Evolutionary conservation across 2,329 filamentous ascomycete species (phyloP).

Genomic region (Pseudodiploospora longispora): DNA sequence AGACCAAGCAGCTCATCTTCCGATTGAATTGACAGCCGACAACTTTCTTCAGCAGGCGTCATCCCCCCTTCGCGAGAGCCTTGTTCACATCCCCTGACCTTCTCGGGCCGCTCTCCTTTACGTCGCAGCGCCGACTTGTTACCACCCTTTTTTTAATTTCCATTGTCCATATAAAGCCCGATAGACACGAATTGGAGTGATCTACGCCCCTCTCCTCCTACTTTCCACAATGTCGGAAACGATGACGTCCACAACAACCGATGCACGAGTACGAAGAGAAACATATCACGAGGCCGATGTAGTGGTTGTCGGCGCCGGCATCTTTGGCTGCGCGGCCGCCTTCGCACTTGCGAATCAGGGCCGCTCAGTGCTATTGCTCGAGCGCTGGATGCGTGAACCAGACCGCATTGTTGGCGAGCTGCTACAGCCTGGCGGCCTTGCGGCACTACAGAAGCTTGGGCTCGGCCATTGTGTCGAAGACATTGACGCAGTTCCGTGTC

Average conservation of each 20-base stretch:
- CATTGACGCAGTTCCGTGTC: slow-evolving; percentile 77
- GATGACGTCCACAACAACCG: slow-evolving; percentile 11
- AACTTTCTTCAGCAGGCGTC: no score
- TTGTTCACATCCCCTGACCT: no score
- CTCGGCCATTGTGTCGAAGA: slow-evolving; percentile 73
- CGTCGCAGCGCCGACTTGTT: no score
- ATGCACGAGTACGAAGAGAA: slow-evolving; percentile 35
- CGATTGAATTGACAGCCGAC: no score
- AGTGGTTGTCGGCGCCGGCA: slow-evolving; percentile 84
- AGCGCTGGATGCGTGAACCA: slow-evolving; percentile 83
- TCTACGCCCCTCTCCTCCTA: no score
- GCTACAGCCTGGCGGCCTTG: slow-evolving; percentile 83
- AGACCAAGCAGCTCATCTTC: no score
- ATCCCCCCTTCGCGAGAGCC: no score
- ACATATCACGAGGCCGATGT: slow-evolving; percentile 65
- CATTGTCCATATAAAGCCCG: no score
- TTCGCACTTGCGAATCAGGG: slow-evolving; percentile 81
- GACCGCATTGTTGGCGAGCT: slow-evolving; percentile 95
- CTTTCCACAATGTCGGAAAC: slow-evolving; percentile 4
- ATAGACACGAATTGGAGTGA: no score
- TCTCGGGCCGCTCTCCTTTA: no score
- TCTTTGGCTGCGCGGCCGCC: slow-evolving; percentile 82
- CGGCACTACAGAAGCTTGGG: slow-evolving; percentile 72
- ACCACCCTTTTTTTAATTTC: no score
- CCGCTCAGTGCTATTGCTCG: slow-evolving; percentile 81